phyloP scores from a whole-genome alignment of 2,329 filamentous ascomycete genomes.

The Diaporthe amygdali region DNA sequence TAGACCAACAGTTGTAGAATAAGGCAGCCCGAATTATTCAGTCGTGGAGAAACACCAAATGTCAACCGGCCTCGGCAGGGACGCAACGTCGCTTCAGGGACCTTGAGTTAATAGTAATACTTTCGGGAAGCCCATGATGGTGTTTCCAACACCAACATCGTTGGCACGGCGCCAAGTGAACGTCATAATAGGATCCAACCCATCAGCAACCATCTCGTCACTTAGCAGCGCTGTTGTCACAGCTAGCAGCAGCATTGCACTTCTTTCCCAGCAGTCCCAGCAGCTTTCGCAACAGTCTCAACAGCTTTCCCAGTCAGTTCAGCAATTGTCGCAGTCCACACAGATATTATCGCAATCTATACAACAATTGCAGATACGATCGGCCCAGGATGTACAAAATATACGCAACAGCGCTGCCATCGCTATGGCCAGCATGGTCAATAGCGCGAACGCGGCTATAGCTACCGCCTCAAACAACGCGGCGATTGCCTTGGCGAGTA shows the following conservation, averaged over 20 bases:
- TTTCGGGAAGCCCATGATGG: not conserved
- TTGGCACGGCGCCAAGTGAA: not conserved
- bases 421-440: slow-evolving; percentile 6
- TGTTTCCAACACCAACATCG: not conserved
- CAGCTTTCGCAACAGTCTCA: slow-evolving; percentile 14
- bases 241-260: not conserved
- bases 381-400: not conserved
- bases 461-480: slow-evolving; percentile 5
- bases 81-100: not conserved
- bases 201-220: not conserved
- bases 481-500: slow-evolving; percentile 12
- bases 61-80: not conserved
- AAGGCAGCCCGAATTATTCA: too few relatives aligned
- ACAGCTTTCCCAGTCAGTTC: slow-evolving; percentile 2
- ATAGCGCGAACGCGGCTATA: not conserved
- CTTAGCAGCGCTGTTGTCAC: slow-evolving; percentile 12
- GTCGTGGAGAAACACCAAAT: not conserved
- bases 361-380: slow-evolving; percentile 2
- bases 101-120: not conserved
- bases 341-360: not conserved
- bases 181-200: slow-evolving; percentile 3
- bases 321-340: not conserved
- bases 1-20: not conserved
- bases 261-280: not conserved
- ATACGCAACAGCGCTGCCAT: not conserved